phyloP scores from a whole-genome alignment of 2,329 filamentous ascomycete species.

The Fusarium chaquense region DNA sequence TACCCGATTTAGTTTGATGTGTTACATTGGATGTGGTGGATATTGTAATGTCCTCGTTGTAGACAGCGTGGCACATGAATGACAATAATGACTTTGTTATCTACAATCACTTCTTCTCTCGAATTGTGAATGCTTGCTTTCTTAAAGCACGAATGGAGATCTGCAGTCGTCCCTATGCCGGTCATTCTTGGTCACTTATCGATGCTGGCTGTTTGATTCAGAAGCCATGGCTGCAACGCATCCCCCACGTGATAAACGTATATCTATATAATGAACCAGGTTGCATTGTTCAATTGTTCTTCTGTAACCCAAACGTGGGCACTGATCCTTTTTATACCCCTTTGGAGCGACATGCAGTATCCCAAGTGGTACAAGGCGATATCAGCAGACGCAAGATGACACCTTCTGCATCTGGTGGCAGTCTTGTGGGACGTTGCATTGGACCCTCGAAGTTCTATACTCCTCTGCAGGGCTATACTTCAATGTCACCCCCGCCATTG shows the following conservation, averaged over 20 bases:
- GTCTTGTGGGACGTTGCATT: background rate
- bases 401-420: background rate
- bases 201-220: too few relatives aligned
- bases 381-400: background rate
- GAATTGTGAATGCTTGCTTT: background rate
- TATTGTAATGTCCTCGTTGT: background rate
- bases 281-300: too few relatives aligned
- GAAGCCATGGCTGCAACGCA: too few relatives aligned
- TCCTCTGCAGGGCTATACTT: too few relatives aligned
- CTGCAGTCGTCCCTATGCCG: too few relatives aligned
- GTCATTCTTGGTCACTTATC: too few relatives aligned
- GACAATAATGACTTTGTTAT: slow-evolving; percentile 8
- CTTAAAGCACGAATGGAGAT: too few relatives aligned
- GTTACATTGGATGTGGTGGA: slow-evolving; percentile 4
- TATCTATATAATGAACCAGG: too few relatives aligned
- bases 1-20: slow-evolving; percentile 31
- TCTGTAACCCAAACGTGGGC: too few relatives aligned
- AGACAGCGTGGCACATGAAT: slow-evolving; percentile 1
- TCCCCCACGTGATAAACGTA: too few relatives aligned
- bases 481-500: too few relatives aligned
- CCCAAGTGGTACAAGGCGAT: background rate
- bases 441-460: too few relatives aligned
- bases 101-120: background rate
- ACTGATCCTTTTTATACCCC: fast-evolving
- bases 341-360: background rate